These are phyloP conservation scores for Brachypodium distachyon DNA, from an alignment of 202 grass and related monocot genomes.

Conservation along the genomic window DNA sequence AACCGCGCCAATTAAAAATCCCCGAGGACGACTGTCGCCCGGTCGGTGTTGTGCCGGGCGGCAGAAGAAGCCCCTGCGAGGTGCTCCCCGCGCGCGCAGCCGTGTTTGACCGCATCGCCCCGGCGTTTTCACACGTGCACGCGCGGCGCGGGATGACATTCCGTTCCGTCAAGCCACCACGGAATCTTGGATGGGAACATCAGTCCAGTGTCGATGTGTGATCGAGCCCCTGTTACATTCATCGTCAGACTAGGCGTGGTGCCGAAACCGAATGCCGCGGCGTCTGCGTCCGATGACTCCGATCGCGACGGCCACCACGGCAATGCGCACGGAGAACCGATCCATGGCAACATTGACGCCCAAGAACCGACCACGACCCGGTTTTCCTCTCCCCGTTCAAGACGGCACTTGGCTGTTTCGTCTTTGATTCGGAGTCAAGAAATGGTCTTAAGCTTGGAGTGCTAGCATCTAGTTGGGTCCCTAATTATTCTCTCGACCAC, in stretches of 20 bases:
- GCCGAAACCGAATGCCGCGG: background rate
- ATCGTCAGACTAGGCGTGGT: too few relatives aligned
- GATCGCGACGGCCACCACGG: background rate
- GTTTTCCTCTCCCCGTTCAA: background rate
- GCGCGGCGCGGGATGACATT: background rate
- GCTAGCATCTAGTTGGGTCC: background rate
- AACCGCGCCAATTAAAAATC: background rate
- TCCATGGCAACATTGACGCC: background rate
- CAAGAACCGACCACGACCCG: background rate
- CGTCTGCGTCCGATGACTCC: background rate
- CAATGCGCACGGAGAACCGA: background rate
- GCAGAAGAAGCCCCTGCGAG: background rate
- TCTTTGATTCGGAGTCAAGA: slow-evolving; percentile 2
- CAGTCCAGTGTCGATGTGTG: background rate
- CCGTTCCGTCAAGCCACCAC: background rate
- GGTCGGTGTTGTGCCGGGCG: background rate
- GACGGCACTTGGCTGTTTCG: background rate
- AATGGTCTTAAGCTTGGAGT: background rate
- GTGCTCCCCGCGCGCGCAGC: background rate
- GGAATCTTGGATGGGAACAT: background rate
- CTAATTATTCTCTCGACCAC: background rate
- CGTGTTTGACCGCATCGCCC: background rate
- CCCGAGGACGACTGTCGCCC: background rate
- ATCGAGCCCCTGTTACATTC: too few relatives aligned
- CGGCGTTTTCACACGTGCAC: background rate